These are phyloP conservation scores for Xylariaceae sp. DNA, from an alignment of 2,329 filamentous ascomycete genomes.

Conservation along the genomic window DNA sequence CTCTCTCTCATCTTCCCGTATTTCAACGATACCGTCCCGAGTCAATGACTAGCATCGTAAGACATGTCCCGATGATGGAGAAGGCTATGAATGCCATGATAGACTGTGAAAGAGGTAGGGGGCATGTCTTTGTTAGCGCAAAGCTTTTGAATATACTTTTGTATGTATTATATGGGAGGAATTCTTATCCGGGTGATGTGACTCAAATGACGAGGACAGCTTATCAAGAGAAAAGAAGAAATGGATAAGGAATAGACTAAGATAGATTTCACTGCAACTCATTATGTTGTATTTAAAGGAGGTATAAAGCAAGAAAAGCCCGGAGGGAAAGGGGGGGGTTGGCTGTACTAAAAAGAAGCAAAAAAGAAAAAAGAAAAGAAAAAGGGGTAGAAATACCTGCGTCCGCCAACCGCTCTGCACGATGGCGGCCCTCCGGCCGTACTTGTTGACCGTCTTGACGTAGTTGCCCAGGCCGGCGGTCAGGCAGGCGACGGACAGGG, in stretches of 20 bases:
- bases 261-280: no score
- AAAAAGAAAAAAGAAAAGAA: neutral
- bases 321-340: no score
- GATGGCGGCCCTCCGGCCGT: constrained; percentile 70
- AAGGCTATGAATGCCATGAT: constrained; percentile 57
- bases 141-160: neutral
- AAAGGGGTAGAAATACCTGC: constrained; percentile 45
- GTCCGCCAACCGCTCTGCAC: constrained; percentile 95
- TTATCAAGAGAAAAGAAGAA: no score
- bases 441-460: constrained; percentile 73
- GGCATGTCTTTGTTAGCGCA: constrained; percentile 1
- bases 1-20: neutral
- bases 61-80: constrained; percentile 60
- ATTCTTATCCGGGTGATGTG: no score
- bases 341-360: neutral
- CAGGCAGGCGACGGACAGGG: constrained; percentile 71
- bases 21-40: neutral
- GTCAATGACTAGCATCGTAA: constrained; percentile 54
- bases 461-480: constrained; percentile 79
- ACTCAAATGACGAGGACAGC: no score
- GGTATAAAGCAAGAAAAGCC: no score
- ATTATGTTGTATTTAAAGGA: no score
- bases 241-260: no score
- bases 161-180: no score
- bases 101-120: neutral